A percentile compares a stretch with the other conserved stretches of the same genome.
Conservation (phyloP, 345 rosid species). For the Brassica nigra region DNA sequence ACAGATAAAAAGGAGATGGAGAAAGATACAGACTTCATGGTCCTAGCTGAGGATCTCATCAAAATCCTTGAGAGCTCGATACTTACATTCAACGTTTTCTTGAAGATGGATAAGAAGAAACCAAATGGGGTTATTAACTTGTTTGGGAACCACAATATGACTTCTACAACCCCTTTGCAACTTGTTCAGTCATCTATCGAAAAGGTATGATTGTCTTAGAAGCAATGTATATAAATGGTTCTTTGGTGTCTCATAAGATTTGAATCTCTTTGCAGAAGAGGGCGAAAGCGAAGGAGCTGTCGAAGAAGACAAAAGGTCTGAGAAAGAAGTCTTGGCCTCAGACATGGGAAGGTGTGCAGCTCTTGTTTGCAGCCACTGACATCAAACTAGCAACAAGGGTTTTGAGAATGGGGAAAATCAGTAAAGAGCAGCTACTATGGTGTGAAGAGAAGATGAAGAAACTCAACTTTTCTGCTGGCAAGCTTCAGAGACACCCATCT, state of each 20-base stretch:
- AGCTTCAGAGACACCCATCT: conserved; percentile 73
- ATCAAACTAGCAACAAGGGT: conserved; percentile 66
- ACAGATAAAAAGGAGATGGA: conserved; percentile 57
- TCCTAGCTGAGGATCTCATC: conserved; percentile 67
- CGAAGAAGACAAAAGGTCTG: background rate
- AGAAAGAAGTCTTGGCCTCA: conserved; percentile 13
- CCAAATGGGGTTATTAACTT: conserved; percentile 51
- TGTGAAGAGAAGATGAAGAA: conserved; percentile 97
- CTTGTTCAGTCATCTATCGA: conserved; percentile 69
- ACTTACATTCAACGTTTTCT: conserved; percentile 63
- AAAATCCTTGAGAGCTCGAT: conserved; percentile 65
- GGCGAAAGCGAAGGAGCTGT: background rate
- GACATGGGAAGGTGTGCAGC: conserved; percentile 57
- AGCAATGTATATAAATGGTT: background rate
- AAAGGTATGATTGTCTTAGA: conserved; percentile 20
- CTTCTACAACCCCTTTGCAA: conserved; percentile 66
- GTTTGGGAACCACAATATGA: conserved; percentile 65
- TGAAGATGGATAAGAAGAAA: conserved; percentile 82
- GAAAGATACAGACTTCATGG: conserved; percentile 55
- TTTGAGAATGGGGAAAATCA: conserved; percentile 67
- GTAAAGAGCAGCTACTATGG: conserved; percentile 84
- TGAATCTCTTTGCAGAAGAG: background rate
- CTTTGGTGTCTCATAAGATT: conserved; percentile 22
- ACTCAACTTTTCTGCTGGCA: conserved; percentile 58
- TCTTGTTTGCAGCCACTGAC: conserved; percentile 72